Evolutionary conservation across 768 basidiomycete species (phyloP).

Genomic region (Pisolithus marmoratus): DNA sequence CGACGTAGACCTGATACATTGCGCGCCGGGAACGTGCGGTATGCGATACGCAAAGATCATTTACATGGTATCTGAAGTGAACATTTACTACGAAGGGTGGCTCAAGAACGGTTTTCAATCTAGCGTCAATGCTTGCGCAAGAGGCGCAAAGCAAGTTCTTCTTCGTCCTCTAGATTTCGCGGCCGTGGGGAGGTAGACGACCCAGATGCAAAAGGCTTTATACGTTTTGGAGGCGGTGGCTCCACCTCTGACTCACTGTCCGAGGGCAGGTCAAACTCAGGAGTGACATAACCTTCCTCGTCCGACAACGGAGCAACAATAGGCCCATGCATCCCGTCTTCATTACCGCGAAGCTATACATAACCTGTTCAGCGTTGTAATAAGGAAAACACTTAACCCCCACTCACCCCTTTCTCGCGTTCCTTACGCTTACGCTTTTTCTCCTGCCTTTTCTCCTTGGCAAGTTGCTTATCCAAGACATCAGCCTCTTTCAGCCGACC

Average conservation of each 20-base stretch:
- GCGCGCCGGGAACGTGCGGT: neutral
- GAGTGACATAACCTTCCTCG: conserved; percentile 67
- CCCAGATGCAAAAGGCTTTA: conserved; percentile 21
- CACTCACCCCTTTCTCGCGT: conserved; percentile 42
- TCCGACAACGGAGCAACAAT: conserved; percentile 34
- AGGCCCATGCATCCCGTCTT: conserved; percentile 15
- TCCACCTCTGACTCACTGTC: conserved; percentile 27
- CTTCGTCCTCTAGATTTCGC: conserved; percentile 46
- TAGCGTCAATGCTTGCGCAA: conserved; percentile 30
- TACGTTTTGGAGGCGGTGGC: conserved; percentile 28
- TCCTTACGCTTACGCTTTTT: conserved; percentile 92
- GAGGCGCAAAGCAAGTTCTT: conserved; percentile 60
- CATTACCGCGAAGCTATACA: conserved; percentile 18
- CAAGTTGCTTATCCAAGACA: conserved; percentile 72
- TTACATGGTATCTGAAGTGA: too few species aligned
- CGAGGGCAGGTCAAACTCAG: conserved; percentile 54
- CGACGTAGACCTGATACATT: neutral
- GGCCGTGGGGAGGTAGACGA: conserved; percentile 17
- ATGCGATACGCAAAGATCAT: too few species aligned
- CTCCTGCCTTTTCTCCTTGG: conserved; percentile 82
- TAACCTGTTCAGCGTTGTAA: neutral
- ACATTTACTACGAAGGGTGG: neutral
- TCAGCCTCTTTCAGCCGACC: conserved; percentile 68
- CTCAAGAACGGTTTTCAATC: neutral
- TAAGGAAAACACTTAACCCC: neutral